Evolutionary conservation across 1,284 basidiomycete species (phyloP).

Genomic region (Inonotus hispidus): DNA sequence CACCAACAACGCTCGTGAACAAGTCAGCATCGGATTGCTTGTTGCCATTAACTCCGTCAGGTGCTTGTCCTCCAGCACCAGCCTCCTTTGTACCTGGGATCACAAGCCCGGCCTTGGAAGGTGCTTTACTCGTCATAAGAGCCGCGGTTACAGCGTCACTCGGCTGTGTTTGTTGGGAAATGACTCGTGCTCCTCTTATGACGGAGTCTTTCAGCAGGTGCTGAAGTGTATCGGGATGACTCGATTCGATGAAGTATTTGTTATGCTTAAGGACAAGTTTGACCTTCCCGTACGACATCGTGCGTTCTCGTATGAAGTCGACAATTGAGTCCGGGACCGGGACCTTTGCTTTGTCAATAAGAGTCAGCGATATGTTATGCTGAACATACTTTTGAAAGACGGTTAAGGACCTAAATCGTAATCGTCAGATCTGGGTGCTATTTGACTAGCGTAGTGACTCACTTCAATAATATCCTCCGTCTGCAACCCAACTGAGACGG

Average conservation of each 20-base stretch:
- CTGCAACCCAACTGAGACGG: constrained; percentile 96
- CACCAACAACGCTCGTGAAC: constrained; percentile 88
- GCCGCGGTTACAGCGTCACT: constrained; percentile 73
- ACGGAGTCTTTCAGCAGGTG: constrained; percentile 78
- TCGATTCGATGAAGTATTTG: constrained; percentile 92
- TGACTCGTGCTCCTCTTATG: constrained; percentile 78
- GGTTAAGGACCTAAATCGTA: constrained; percentile 65
- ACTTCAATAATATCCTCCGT: constrained; percentile 99
- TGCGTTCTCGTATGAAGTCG: constrained; percentile 84
- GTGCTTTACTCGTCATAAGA: constrained; percentile 80
- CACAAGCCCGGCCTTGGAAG: constrained; percentile 72
- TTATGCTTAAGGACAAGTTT: constrained; percentile 96
- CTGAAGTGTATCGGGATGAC: constrained; percentile 87
- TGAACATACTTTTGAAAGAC: constrained; percentile 71
- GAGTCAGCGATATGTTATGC: not conserved
- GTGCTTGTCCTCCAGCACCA: constrained; percentile 54
- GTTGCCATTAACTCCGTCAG: constrained; percentile 33
- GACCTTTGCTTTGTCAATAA: constrained; percentile 45
- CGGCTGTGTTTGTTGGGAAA: constrained; percentile 41
- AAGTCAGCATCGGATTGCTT: constrained; percentile 61
- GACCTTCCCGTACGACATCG: constrained; percentile 93
- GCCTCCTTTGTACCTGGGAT: constrained; percentile 81
- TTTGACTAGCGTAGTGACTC: constrained; percentile 34
- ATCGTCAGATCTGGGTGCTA: constrained; percentile 22
- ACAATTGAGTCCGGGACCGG: constrained; percentile 84